phyloP scores from a whole-genome alignment of 495 filamentous ascomycete species.

The Aspergillus leporis region DNA sequence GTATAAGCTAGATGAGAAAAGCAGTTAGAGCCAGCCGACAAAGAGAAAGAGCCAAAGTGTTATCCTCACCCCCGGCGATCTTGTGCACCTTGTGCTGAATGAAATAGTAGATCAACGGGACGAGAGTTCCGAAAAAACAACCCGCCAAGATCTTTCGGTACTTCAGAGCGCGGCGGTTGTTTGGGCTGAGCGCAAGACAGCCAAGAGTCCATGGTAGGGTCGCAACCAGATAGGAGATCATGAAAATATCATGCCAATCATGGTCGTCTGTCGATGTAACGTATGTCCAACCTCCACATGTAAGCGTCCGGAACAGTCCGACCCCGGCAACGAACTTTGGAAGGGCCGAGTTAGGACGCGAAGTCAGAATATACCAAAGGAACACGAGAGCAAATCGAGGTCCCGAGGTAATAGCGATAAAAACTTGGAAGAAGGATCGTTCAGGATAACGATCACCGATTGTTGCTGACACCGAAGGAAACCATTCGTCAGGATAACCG shows the following conservation, averaged over 20 bases:
- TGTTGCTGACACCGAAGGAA: conserved; percentile 97
- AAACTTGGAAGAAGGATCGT: conserved; percentile 92
- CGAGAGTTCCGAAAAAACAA: conserved; percentile 86
- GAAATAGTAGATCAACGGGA: conserved; percentile 94
- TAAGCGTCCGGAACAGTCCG: conserved; percentile 85
- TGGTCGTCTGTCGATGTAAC: conserved; percentile 98
- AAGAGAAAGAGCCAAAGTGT: background rate
- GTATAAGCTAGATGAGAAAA: conserved; percentile 72
- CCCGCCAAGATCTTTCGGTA: conserved; percentile 84
- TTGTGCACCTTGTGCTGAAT: conserved; percentile 99
- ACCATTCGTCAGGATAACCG: conserved; percentile 98
- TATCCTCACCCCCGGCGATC: conserved; percentile 80
- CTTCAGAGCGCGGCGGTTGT: conserved; percentile 79
- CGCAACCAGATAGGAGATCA: conserved; percentile 96
- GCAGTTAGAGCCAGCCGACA: conserved; percentile 15
- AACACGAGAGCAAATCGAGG: conserved; percentile 90
- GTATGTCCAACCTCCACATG: conserved; percentile 98
- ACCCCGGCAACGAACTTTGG: conserved; percentile 80
- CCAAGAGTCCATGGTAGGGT: conserved; percentile 95
- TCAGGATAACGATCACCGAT: conserved; percentile 98
- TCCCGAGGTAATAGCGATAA: conserved; percentile 94
- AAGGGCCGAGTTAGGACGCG: conserved; percentile 67
- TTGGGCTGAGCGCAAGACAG: conserved; percentile 84
- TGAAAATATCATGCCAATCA: conserved; percentile 98
- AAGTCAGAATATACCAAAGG: conserved; percentile 89